Base-by-base conservation (phyloP, 2,329 filamentous ascomycete species). In the Esteya vermicola region DNA sequence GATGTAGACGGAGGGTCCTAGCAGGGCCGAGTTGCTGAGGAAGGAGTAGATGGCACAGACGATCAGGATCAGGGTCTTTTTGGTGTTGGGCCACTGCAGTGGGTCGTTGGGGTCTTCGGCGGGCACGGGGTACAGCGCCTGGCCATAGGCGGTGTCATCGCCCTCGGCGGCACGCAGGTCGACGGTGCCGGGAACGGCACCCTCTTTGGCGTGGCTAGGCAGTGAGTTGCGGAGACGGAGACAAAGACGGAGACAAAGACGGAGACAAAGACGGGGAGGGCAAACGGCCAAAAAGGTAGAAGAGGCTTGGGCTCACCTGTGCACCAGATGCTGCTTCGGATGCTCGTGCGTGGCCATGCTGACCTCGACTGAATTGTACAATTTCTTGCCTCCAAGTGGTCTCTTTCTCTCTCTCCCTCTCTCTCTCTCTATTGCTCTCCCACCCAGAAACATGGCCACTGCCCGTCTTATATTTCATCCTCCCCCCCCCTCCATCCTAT, bases 51-150 rank as follows among this genome's bases (percentile, higher is more conserved):
- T 45, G 4, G 68, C 65, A 45, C 65, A 66, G 37, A 72, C 61
- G 27, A 70, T 51, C 9, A 77, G 57, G 35, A 78, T 76, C 50
- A 64, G 59, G 2, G 60, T 65, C 53, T 77, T 77, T 57, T 73
- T 76, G 48, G 56, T 61, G 22, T 54, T 58, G 2, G 67, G 51
- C 73, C 72, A 77, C 60, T 72, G 66, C 9, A 75, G 58, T 8
- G 72, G 72, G 50, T 77, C 72, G 43, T 77, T 77, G 1, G 72
- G 72, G 47, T 76, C 72, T 40, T 73, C 65, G 2, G 71, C 68
- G 2, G 73, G 72, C 1, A 76, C 72, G 1, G 73, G 72, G 47
- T 68, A 77, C 4, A 77, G 59, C 3, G 73, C 72, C 51, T 76
- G 72, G 19, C 73, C 73, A 43, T 72, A 71, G 1, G 59, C 70